These are phyloP conservation scores for Moesziomyces sp. DNA, from an alignment of 1,284 basidiomycete genomes.

Conservation along the genomic window DNA sequence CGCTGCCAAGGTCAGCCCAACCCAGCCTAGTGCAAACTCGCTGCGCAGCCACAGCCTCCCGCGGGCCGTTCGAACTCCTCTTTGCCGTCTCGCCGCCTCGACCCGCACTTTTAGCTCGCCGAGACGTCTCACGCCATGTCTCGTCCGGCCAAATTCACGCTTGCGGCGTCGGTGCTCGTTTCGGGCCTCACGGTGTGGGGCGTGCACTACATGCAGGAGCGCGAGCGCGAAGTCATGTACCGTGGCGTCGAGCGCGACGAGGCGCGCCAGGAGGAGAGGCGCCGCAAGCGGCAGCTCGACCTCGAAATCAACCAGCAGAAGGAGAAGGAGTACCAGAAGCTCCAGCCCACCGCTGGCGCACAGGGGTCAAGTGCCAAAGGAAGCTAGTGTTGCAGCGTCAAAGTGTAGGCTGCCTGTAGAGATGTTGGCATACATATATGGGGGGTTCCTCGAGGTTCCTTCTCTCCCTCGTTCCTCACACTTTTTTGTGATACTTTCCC, in stretches of 20 bases:
- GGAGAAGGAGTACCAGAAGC: conserved; percentile 52
- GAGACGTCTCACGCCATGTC: conserved; percentile 75
- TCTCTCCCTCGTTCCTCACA: no score
- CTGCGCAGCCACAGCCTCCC: no score
- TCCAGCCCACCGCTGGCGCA: conserved; percentile 54
- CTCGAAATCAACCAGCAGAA: conserved; percentile 54
- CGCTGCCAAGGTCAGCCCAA: no score
- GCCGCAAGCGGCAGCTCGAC: conserved; percentile 52
- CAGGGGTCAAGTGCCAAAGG: not conserved
- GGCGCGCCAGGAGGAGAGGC: conserved; percentile 57
- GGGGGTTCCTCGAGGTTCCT: no score
- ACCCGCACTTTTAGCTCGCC: conserved; percentile 9
- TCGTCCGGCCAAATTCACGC: conserved; percentile 79
- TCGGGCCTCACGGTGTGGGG: conserved; percentile 83
- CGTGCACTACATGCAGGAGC: conserved; percentile 87
- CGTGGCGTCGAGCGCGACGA: conserved; percentile 64
- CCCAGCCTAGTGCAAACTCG: no score
- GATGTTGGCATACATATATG: no score
- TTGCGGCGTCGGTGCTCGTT: conserved; percentile 77
- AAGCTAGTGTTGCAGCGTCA: no score
- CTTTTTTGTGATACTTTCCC: no score
- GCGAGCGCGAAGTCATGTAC: conserved; percentile 76
- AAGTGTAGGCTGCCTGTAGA: no score
- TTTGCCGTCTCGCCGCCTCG: not conserved
- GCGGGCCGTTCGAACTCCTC: not conserved